Evolutionary conservation across 2,329 filamentous ascomycete genomes (phyloP).

Genomic region (Lasiodiplodia gonubiensis): DNA sequence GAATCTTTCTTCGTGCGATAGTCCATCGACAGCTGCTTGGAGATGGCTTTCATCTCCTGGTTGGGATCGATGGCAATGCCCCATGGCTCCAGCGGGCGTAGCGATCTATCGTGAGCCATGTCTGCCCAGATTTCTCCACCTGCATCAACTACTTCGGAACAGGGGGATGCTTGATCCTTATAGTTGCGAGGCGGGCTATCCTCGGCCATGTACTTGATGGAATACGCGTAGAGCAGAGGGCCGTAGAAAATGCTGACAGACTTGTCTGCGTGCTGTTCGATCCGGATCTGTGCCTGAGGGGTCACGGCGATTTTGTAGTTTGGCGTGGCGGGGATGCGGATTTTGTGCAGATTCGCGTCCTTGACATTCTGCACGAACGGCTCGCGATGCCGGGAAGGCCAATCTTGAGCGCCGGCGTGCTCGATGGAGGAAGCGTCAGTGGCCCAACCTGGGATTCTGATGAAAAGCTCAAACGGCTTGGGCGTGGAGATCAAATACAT

Average conservation of each 20-base stretch:
- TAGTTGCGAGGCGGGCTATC: background rate
- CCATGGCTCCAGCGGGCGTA: background rate
- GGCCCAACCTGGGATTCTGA: background rate
- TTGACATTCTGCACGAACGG: background rate
- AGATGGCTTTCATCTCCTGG: background rate
- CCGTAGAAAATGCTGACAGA: background rate
- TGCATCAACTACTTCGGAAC: background rate
- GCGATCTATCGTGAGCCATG: too few species aligned
- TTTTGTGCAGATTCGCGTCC: background rate
- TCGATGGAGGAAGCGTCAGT: background rate
- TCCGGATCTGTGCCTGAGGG: background rate
- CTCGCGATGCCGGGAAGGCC: background rate
- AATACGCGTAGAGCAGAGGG: background rate
- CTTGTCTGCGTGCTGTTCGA: background rate
- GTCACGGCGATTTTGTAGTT: background rate
- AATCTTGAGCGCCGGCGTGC: too few species aligned
- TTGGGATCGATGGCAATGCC: background rate
- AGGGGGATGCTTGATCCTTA: slow-evolving; percentile 8
- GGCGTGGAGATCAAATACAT: background rate
- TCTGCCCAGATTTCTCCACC: background rate
- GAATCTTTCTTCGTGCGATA: background rate
- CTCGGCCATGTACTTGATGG: background rate
- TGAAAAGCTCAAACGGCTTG: slow-evolving; percentile 9
- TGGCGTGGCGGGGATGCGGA: background rate
- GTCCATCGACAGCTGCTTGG: background rate